Evolutionary conservation across 2,329 filamentous ascomycete genomes (phyloP).

Genomic region (Parastagonospora nodorum): DNA sequence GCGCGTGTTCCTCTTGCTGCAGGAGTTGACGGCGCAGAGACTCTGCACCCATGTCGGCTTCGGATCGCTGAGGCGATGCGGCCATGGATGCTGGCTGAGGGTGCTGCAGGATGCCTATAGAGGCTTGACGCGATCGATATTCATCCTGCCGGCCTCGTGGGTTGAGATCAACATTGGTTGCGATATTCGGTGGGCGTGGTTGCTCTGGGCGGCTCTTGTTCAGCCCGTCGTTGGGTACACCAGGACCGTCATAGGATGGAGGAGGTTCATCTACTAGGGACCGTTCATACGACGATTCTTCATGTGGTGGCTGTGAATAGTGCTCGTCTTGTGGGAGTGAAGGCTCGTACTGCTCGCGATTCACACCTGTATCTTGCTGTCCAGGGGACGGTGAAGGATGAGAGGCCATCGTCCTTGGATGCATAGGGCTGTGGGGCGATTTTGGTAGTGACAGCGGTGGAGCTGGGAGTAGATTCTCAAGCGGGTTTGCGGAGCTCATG

Average conservation of each 20-base stretch:
- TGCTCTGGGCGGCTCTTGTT: constrained; percentile 36
- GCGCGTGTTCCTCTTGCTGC: constrained; percentile 39
- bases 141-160: constrained; percentile 22
- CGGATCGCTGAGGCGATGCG: constrained; percentile 43
- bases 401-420: constrained; percentile 8
- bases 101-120: constrained; percentile 42
- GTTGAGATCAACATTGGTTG: constrained; percentile 19
- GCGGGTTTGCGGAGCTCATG: constrained; percentile 29
- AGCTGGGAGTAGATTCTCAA: constrained; percentile 20
- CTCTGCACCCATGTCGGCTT: constrained; percentile 44
- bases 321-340: constrained; percentile 9
- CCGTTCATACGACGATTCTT: constrained; percentile 25
- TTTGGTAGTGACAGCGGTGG: constrained; percentile 31
- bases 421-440: constrained; percentile 29
- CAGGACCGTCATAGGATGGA: constrained; percentile 41
- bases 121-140: constrained; percentile 36
- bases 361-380: constrained; percentile 9
- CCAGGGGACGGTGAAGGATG: constrained; percentile 11
- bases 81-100: constrained; percentile 47
- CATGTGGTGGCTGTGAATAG: constrained; percentile 7
- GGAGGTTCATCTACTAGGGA: constrained; percentile 36
- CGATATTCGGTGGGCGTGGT: constrained; percentile 37
- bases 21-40: constrained; percentile 41
- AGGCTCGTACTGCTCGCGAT: constrained; percentile 12
- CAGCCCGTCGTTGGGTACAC: constrained; percentile 35